Evolutionary conservation across 164 flowering plant genomes (phyloP).

Genomic region (Aristolochia fimbriata): DNA sequence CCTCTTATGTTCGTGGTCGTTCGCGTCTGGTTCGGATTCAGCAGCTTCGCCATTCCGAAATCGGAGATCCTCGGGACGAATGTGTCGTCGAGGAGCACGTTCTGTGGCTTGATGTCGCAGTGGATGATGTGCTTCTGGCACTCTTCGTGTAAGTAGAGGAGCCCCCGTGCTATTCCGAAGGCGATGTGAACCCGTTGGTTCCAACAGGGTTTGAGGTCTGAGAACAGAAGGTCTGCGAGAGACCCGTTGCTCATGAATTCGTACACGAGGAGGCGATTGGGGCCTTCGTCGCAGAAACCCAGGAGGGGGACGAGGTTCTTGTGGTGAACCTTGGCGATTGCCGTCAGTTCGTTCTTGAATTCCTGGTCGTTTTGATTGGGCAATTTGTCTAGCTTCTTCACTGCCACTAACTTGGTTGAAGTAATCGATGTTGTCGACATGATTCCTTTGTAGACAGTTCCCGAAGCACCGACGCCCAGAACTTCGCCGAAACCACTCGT

Average conservation of each 20-base stretch:
- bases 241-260: conserved; percentile 35
- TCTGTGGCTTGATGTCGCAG: conserved; percentile 14
- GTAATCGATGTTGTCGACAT: neutral
- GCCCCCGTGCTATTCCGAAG: conserved; percentile 11
- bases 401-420: conserved; percentile 9
- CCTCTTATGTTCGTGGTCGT: too few relatives aligned
- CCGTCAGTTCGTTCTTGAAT: conserved; percentile 17
- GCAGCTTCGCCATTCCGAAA: too few relatives aligned
- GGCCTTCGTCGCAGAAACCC: conserved; percentile 21
- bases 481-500: conserved; percentile 19
- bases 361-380: conserved; percentile 13
- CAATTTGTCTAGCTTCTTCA: conserved; percentile 17
- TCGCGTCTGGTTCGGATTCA: too few relatives aligned
- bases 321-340: conserved; percentile 20
- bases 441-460: conserved; percentile 18
- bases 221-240: conserved; percentile 20
- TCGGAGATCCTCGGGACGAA: too few relatives aligned
- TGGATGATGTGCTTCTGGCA: conserved; percentile 12
- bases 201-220: conserved; percentile 15
- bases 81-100: conserved; percentile 3
- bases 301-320: conserved; percentile 17
- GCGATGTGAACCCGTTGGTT: conserved; percentile 20
- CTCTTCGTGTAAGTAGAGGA: conserved; percentile 10
- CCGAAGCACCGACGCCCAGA: conserved; percentile 22
- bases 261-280: conserved; percentile 26